Conservation (phyloP, 257 asterid genomes). For the Orobanche coerulescens region DNA sequence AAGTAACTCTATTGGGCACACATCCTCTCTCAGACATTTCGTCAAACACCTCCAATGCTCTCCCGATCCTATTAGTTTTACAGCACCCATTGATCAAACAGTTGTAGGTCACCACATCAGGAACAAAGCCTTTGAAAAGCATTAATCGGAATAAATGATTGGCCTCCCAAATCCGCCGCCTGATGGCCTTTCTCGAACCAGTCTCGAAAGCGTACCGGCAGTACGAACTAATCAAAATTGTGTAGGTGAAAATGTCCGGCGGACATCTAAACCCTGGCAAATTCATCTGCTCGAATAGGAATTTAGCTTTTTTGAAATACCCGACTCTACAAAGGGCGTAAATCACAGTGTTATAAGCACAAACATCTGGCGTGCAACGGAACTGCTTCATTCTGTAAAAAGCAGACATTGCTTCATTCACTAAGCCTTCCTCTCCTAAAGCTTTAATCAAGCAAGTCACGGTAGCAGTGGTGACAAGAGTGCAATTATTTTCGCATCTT, state of each 20-base stretch:
- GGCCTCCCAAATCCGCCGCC: slow-evolving; percentile 90
- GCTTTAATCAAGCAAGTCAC: slow-evolving; percentile 77
- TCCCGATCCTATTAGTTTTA: slow-evolving; percentile 71
- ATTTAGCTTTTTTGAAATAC: slow-evolving; percentile 69
- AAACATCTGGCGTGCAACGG: slow-evolving; percentile 73
- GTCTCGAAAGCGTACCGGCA: slow-evolving; percentile 70
- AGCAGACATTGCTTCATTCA: slow-evolving; percentile 64
- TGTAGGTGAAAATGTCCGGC: slow-evolving; percentile 68
- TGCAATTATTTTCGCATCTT: slow-evolving; percentile 21
- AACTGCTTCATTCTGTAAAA: slow-evolving; percentile 89
- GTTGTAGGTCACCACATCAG: slow-evolving; percentile 95
- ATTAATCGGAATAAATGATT: slow-evolving; percentile 79
- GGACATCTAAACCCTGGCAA: slow-evolving; percentile 82
- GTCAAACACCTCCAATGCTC: slow-evolving; percentile 82
- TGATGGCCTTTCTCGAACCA: slow-evolving; percentile 68
- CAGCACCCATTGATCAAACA: slow-evolving; percentile 90
- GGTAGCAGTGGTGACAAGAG: slow-evolving; percentile 54
- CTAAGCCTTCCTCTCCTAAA: slow-evolving; percentile 82
- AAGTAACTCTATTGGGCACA: slow-evolving; percentile 67
- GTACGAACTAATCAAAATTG: slow-evolving; percentile 69
- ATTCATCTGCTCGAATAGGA: slow-evolving; percentile 75
- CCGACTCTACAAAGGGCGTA: slow-evolving; percentile 79
- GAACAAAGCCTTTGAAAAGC: slow-evolving; percentile 75
- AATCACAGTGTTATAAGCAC: slow-evolving; percentile 63
- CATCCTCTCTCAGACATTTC: slow-evolving; percentile 70